Evolutionary conservation across 352 stramenopile genomes (phyloP), one percentile per base, ranked within the genome.

Genomic region (Pilasporangium apinafurcum): DNA sequence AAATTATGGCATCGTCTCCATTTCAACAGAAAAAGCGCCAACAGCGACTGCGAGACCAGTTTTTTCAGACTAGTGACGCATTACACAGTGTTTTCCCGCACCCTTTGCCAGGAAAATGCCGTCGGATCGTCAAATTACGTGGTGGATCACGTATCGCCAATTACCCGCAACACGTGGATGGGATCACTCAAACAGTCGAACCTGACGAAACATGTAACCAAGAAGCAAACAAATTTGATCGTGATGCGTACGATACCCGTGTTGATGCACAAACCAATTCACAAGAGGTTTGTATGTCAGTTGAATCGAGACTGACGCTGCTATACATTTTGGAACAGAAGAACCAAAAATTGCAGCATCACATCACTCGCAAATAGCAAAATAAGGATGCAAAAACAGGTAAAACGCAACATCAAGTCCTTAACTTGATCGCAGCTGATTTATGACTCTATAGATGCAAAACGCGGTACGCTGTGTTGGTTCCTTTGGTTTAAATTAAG

Each of bases 31-130:
- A 60, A 44, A 65, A 63, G 21, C 66, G 74, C n/a, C 60, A 70
- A 10, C 28, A 43, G 7, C 54, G 51, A 0, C 54, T 87, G 16
- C 68, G 67, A 18, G 68, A 84, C 30, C 60, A 87, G 40, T 87
- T 65, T 47, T 87, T 57, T 36, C 59, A 78, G 54, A 84, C 71
- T 2, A 84, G 68, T 29, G 66, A 75, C n/a, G 49, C 56, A 5
- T 49, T 87, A 16, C 67, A 82, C 31, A 62, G 59, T 10, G 55
- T 84, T 7, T 78, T 87, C 43, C 70, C 74, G 4, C 53, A 72
- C 12, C 74, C 71, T 8, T 31, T 61, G 5, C 42, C 68, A 0
- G 71, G 74, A 5, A 77, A 67, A 31, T 76, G 60, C 47, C 65
- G 68, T 1, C 68, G 70, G 30, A 71, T 87, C 54, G 56, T 84